These are phyloP conservation scores for Cocos nucifera DNA, from an alignment of 176 grass and related monocot species.

Conservation along the genomic window DNA sequence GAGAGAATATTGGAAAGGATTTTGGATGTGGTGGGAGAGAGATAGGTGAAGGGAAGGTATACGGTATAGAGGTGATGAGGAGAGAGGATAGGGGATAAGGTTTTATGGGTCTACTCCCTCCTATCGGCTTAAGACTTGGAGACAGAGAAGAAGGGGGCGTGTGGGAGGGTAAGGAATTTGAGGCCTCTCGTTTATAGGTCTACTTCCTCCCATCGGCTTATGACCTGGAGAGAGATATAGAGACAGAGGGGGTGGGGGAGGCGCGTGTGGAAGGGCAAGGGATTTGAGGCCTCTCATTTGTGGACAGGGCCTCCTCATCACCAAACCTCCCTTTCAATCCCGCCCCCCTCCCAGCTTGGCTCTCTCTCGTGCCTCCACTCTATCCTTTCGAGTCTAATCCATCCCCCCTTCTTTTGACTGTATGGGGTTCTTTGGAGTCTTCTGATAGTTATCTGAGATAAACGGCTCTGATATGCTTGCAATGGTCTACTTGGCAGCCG, in stretches of 20 bases:
- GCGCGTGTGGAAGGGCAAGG: neutral
- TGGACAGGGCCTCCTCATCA: constrained; percentile 19
- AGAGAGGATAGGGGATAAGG: constrained; percentile 36
- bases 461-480: too few species aligned
- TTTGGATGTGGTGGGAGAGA: neutral
- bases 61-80: constrained; percentile 27
- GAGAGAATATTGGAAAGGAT: neutral
- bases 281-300: constrained; percentile 39
- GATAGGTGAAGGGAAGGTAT: constrained; percentile 21
- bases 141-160: neutral
- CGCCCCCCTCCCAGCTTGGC: neutral
- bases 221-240: neutral
- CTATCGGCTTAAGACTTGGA: neutral
- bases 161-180: neutral
- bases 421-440: too few species aligned
- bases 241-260: neutral
- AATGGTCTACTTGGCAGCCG: too few species aligned
- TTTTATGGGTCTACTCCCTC: constrained; percentile 21
- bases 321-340: constrained; percentile 29
- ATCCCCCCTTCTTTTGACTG: too few species aligned
- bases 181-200: constrained; percentile 8
- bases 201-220: constrained; percentile 3
- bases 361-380: constrained; percentile 7
- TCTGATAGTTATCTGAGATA: too few species aligned
- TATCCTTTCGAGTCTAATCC: neutral